Base-by-base conservation (phyloP, 768 basidiomycete species). In the Punctularia strigosozonata region DNA sequence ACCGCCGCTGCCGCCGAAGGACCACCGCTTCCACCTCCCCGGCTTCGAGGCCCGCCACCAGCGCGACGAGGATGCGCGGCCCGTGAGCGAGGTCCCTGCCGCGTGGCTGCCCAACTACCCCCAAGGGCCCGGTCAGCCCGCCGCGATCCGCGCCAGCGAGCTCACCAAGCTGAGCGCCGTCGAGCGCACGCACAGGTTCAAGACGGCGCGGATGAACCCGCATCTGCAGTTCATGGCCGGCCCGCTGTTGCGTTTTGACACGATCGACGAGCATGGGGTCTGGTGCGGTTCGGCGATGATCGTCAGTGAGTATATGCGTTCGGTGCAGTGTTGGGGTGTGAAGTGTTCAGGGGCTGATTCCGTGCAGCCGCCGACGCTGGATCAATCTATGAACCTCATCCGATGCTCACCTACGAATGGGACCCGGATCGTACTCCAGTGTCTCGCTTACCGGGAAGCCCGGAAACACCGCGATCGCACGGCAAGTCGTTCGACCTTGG, bases 201-300 rank as follows among this genome's bases (percentile, higher is more conserved):
- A 65, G 37, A 63, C 72, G 5, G 73, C 73, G 15, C 66, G 75
- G 30, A 92, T 86, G 83, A 60, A 78, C 17, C 90, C 90, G 6
- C 73, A 83, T 57, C 68, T 95, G 20, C 80, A 84, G 68, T 73
- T 92, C 50, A 91, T 94, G 88, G 87, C 84, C 40, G 90, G 91
- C 0, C 90, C 90, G 17, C 63, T 97, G 14, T 60, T 97, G 44
- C 77, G 84, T 30, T 97, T 89, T 51, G 91, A 97, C 53, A 98
- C 90, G 0, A 73, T 86, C 19, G 80, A 86, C 47, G 64, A 77
- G 43, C 63, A 73, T 18, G 75, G 78, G 14, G 62, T 90, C 25
- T 99, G 90, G 88, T 71, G 80, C 44, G 94, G 91, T 5, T 86
- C 83, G 10, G 87, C 77, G 8, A 61, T 99, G 58, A 70, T 97